A percentile compares a stretch with the other conserved stretches of the same genome.
Evolutionary conservation across 169 alveolate genomes (phyloP).

Genomic region (Plasmodium coatneyi): DNA sequence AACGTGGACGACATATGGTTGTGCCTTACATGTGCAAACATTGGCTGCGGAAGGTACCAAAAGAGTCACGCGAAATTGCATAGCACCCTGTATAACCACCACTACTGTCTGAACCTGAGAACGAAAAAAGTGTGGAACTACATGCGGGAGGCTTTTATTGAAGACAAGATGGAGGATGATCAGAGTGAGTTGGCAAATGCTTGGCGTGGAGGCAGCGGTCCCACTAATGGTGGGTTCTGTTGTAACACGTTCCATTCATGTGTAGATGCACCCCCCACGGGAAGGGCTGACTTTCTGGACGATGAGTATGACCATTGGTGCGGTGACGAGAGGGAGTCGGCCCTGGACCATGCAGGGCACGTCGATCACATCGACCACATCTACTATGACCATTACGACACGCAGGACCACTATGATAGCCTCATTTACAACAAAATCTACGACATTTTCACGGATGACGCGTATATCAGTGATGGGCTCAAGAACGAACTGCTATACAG

Average conservation of each 20-base stretch:
- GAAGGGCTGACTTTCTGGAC: neutral
- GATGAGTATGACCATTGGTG: neutral
- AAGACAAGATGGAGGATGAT: constrained; percentile 8
- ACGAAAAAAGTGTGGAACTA: constrained; percentile 68
- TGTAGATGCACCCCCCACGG: neutral
- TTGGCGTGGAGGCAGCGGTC: neutral
- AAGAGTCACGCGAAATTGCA: constrained; percentile 68
- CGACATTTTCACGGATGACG: constrained; percentile 57
- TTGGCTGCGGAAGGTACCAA: constrained; percentile 61
- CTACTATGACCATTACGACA: neutral
- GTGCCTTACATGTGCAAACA: constrained; percentile 55
- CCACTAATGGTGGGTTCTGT: neutral
- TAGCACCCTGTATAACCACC: constrained; percentile 38
- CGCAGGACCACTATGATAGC: neutral
- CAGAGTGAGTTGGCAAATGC: neutral
- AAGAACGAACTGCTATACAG: constrained; percentile 60
- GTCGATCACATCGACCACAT: no score
- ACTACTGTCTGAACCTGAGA: constrained; percentile 51
- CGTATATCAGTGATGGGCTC: constrained; percentile 45
- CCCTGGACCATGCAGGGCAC: neutral
- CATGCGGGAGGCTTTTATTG: constrained; percentile 30
- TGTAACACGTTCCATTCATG: neutral
- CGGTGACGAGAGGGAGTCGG: neutral
- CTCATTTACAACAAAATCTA: constrained; percentile 25
- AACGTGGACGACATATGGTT: constrained; percentile 60